phyloP scores from a whole-genome alignment of 495 filamentous ascomycete genomes.

The Thozetella sp. region DNA sequence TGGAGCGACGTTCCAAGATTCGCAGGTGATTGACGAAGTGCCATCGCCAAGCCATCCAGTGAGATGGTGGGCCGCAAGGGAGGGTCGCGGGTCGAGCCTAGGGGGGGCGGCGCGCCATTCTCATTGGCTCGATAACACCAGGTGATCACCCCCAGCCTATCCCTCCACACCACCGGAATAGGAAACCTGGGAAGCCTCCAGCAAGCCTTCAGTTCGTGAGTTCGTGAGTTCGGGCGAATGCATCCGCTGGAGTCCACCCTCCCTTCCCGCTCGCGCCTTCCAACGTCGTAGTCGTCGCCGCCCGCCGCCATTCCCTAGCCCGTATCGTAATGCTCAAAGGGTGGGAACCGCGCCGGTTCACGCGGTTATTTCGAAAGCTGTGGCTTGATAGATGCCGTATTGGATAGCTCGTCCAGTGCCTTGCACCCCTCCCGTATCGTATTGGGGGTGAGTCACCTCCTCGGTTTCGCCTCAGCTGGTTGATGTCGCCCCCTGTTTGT shows the following conservation, averaged over 20 bases:
- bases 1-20: slow-evolving; percentile 4
- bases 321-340: not conserved
- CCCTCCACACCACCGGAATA: slow-evolving; percentile 15
- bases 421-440: too few species aligned
- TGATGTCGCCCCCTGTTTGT: too few species aligned
- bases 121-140: slow-evolving; percentile 28
- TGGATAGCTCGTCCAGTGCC: not conserved
- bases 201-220: not conserved
- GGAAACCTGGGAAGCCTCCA: not conserved
- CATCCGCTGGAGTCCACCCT: not conserved
- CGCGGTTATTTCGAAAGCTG: not conserved
- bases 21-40: not conserved
- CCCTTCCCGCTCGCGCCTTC: not conserved
- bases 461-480: not conserved
- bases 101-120: slow-evolving; percentile 13
- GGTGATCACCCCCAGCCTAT: slow-evolving; percentile 21
- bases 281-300: not conserved
- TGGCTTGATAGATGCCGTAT: not conserved
- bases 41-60: slow-evolving; percentile 1
- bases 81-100: slow-evolving; percentile 28
- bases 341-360: not conserved
- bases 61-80: slow-evolving; percentile 12
- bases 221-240: not conserved
- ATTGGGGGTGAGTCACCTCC: not conserved
- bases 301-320: not conserved